Evolutionary conservation across 2,329 filamentous ascomycete species (phyloP).

Genomic region (Neofusicoccum cordaticola): DNA sequence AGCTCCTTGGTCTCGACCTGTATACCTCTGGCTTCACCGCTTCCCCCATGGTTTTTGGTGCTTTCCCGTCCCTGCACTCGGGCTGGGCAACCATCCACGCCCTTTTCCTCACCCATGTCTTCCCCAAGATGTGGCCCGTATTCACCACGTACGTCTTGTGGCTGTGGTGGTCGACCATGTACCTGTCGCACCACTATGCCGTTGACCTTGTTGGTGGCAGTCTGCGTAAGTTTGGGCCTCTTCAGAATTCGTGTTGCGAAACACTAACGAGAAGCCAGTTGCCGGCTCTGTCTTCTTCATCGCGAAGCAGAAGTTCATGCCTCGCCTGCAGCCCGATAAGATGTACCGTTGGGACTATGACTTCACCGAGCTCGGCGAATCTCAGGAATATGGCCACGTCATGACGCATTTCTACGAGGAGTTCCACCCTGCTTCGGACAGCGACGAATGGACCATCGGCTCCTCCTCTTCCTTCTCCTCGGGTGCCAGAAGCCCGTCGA

Average conservation of each 20-base stretch:
- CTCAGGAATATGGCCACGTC: conserved; percentile 53
- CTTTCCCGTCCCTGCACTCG: conserved; percentile 90
- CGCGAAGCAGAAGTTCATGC: conserved; percentile 75
- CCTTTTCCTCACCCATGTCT: conserved; percentile 88
- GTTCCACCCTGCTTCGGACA: conserved; percentile 57
- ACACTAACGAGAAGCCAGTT: conserved; percentile 34
- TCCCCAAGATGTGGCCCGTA: conserved; percentile 75
- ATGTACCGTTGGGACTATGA: conserved; percentile 92
- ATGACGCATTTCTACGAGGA: conserved; percentile 57
- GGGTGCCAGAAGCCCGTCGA: conserved; percentile 58
- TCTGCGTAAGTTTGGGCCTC: conserved; percentile 46
- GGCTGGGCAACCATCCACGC: conserved; percentile 86
- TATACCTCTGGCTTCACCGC: conserved; percentile 91
- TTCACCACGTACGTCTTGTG: conserved; percentile 84
- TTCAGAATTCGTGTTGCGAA: background rate
- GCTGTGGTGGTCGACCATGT: conserved; percentile 99
- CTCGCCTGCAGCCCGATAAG: conserved; percentile 80
- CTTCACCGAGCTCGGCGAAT: conserved; percentile 80
- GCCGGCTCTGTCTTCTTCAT: conserved; percentile 80
- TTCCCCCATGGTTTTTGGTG: conserved; percentile 88
- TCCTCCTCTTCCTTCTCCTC: conserved; percentile 75
- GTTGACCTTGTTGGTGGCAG: conserved; percentile 87
- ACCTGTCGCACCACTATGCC: conserved; percentile 94
- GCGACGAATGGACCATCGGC: conserved; percentile 86
- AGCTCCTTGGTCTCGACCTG: conserved; percentile 84